Percentiles rank a stretch among this genome's conserved stretches.
phyloP scores from a whole-genome alignment of 2,329 filamentous ascomycete genomes.

The Cryphonectria parasitica region DNA sequence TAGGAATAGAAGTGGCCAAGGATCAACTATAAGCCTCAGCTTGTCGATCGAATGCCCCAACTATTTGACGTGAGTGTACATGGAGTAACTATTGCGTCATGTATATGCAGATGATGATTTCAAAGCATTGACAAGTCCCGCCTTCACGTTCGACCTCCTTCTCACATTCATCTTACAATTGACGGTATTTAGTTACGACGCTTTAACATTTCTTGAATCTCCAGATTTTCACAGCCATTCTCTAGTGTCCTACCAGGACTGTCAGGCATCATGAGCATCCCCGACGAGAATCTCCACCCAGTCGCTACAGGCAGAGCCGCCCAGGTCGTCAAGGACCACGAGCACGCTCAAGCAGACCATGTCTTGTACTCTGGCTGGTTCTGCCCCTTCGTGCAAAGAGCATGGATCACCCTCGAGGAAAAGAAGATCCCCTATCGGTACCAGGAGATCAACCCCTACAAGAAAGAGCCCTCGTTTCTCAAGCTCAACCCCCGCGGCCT shows the following conservation, averaged over 20 bases:
- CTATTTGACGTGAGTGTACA: background rate
- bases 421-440: conserved; percentile 74
- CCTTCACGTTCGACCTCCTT: background rate
- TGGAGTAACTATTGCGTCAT: background rate
- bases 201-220: too few species aligned
- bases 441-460: conserved; percentile 75
- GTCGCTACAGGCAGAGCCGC: conserved; percentile 56
- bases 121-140: background rate
- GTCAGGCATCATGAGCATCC: conserved; percentile 38
- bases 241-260: background rate
- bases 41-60: background rate
- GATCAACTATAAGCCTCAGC: background rate
- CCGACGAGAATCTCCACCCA: conserved; percentile 41
- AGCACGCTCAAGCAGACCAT: conserved; percentile 40
- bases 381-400: conserved; percentile 68
- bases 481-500: conserved; percentile 73
- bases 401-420: conserved; percentile 72
- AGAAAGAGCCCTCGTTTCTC: conserved; percentile 68
- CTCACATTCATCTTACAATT: too few species aligned
- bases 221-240: too few species aligned
- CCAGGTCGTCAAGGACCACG: conserved; percentile 41
- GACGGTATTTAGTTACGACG: too few species aligned
- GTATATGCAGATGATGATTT: background rate
- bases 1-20: background rate
- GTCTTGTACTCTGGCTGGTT: conserved; percentile 71